Conservation (phyloP, 2,329 filamentous ascomycete species). For the Penicillium concentricum region DNA sequence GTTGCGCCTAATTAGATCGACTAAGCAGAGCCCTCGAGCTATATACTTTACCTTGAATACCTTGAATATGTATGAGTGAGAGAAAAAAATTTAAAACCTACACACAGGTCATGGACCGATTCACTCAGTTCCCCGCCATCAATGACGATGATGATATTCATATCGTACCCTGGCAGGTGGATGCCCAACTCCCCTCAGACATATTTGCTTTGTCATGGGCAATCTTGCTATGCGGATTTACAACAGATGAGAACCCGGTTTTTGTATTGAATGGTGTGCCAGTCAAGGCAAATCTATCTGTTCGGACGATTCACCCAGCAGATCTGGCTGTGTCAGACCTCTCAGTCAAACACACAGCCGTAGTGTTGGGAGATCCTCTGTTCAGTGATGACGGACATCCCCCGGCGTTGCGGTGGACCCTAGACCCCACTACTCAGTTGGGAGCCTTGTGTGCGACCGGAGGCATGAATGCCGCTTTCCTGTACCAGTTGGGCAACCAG, state of each 20-base stretch:
- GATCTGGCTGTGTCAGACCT: conserved; percentile 13
- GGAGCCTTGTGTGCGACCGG: conserved; percentile 27
- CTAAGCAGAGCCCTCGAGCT: conserved; percentile 13
- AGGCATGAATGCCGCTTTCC: conserved; percentile 23
- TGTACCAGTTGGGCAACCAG: conserved; percentile 32
- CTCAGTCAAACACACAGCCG: conserved; percentile 23
- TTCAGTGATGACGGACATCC: conserved; percentile 3
- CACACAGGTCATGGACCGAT: conserved; percentile 21
- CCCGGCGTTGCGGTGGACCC: conserved; percentile 24
- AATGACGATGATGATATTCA: conserved; percentile 13
- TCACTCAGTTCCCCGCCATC: conserved; percentile 24
- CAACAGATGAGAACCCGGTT: conserved; percentile 33
- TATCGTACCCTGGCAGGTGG: conserved; percentile 18
- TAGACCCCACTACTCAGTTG: conserved; percentile 21
- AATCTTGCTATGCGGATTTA: conserved; percentile 29
- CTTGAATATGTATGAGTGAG: not conserved
- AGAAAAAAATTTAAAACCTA: not conserved
- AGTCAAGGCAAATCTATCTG: conserved; percentile 27
- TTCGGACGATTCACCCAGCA: conserved; percentile 17
- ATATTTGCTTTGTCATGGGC: conserved; percentile 31
- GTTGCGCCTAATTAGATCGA: conserved; percentile 11
- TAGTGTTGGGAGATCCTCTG: conserved; percentile 20
- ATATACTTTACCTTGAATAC: conserved; percentile 17
- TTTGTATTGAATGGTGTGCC: conserved; percentile 30
- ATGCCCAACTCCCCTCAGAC: conserved; percentile 18